These are phyloP conservation scores for Whalleya microplaca DNA, from an alignment of 2,329 filamentous ascomycete species.

Conservation along the genomic window DNA sequence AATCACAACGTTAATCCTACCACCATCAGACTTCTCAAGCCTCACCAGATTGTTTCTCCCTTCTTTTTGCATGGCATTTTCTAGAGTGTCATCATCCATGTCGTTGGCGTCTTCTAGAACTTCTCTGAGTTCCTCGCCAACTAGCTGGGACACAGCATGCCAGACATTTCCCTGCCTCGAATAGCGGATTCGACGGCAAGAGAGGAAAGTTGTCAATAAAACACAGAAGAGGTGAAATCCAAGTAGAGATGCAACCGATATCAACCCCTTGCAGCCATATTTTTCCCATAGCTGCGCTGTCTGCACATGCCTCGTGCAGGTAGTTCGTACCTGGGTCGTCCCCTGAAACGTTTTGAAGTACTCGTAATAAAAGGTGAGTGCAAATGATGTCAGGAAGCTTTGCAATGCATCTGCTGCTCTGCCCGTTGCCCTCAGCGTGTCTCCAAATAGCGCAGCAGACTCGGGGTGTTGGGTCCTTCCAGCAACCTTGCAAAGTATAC, in stretches of 20 bases:
- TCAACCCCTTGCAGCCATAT: constrained; percentile 10
- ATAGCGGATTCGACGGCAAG: constrained; percentile 6
- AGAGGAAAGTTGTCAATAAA: constrained; percentile 4
- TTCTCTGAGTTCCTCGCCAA: constrained; percentile 3
- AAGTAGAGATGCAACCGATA: constrained; percentile 6
- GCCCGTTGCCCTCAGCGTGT: not conserved
- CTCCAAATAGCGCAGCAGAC: not conserved
- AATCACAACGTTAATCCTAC: too few species aligned
- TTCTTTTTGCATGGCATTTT: not conserved
- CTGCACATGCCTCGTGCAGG: not conserved
- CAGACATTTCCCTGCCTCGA: constrained; percentile 19
- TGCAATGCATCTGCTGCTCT: constrained; percentile 3
- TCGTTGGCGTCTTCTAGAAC: constrained; percentile 3
- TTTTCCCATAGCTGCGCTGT: not conserved
- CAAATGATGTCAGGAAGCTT: not conserved
- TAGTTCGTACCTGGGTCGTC: not conserved
- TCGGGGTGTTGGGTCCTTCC: not conserved
- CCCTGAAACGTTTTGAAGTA: not conserved
- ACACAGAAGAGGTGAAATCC: constrained; percentile 10
- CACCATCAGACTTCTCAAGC: not conserved
- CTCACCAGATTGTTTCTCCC: not conserved
- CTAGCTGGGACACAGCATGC: constrained; percentile 19
- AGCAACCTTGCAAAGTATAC: not conserved
- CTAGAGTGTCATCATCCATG: not conserved
- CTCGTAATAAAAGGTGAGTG: not conserved